Base-by-base conservation (phyloP, 2,329 filamentous ascomycete species). In the Sclerotinia glacialis region DNA sequence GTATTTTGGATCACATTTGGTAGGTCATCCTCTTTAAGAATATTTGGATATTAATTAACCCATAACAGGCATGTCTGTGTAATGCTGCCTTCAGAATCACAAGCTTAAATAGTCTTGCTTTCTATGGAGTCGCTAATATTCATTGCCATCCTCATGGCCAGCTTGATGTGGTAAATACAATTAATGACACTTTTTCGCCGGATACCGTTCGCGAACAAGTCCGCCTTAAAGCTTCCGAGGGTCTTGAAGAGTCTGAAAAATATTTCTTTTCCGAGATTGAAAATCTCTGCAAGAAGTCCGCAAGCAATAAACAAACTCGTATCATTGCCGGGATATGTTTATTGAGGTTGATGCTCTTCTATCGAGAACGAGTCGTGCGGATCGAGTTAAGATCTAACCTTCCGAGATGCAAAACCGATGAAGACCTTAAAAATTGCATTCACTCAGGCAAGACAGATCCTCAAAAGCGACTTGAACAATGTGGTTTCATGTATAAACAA, bases 131-230 rank as follows among this genome's bases (percentile, higher is more conserved):
- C 8, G 61, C 70, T 9, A 67, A 71, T 18, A 44, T 71, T 4
- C 58, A 65, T 40, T 61, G 58, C 14, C 58, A 61, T 46, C 58
- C 58, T 5, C 18, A 61, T 16, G 28, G 44, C 16, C 58, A 61
- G 31, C 58, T 61, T 61, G 58, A 61, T 5, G 58, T 61, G 26
- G n/a, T 61, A 31, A 61, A 61, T 14, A 61, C 44, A 18, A 46
- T 54, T 16, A 53, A 59, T n/a, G 54, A 65, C 37, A 67, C 50
- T n/a, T 71, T 66, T 37, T 67, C 70, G 2, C 69, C 69, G 8
- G 67, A 70, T 8, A 70, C 69, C 7, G 65, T 71, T 23, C 69
- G 70, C 46, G 70, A 71, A 40, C 70, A 71, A 46, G 64, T 71
- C 31, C 70, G 70, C 2, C 59, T 71, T 26, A 59, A 67, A 28